phyloP scores from a whole-genome alignment of 148 eudicot genomes.

The Rhododendron henanense region DNA sequence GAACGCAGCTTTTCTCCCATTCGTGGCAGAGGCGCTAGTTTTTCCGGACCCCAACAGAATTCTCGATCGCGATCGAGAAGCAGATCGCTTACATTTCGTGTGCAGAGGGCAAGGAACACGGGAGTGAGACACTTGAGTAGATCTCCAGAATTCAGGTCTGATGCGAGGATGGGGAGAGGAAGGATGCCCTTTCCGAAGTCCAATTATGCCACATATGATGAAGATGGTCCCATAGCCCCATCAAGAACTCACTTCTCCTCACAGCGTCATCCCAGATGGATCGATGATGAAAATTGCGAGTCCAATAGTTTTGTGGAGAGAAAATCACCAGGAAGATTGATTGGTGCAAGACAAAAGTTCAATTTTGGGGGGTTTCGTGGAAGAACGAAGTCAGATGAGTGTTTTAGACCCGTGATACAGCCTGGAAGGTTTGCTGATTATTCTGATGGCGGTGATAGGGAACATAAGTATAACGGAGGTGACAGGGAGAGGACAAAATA shows the following conservation, averaged over 20 bases:
- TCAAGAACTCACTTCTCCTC: conserved; percentile 27
- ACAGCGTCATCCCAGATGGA: conserved; percentile 18
- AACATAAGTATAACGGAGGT: conserved; percentile 22
- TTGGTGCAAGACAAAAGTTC: conserved; percentile 34
- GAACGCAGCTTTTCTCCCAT: conserved; percentile 48
- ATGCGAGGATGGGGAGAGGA: conserved; percentile 37
- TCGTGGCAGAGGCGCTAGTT: conserved; percentile 24
- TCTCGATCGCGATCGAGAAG: conserved; percentile 57
- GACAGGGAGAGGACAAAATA: conserved; percentile 36
- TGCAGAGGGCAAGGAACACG: conserved; percentile 25
- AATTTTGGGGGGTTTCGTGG: conserved; percentile 33
- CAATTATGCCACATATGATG: conserved; percentile 24
- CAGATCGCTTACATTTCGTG: conserved; percentile 35
- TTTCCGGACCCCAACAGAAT: conserved; percentile 30
- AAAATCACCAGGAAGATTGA: conserved; percentile 43
- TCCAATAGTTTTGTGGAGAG: conserved; percentile 33
- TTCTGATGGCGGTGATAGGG: conserved; percentile 28
- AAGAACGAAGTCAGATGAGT: conserved; percentile 17
- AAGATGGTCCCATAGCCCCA: conserved; percentile 19
- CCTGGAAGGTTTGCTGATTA: conserved; percentile 11
- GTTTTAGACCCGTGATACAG: conserved; percentile 5
- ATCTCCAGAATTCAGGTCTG: conserved; percentile 53
- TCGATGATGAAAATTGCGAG: conserved; percentile 20
- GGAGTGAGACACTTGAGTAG: conserved; percentile 21
- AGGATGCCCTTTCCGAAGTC: conserved; percentile 36